Conservation (phyloP, 257 asterid species). For the Primulina eburnea region DNA sequence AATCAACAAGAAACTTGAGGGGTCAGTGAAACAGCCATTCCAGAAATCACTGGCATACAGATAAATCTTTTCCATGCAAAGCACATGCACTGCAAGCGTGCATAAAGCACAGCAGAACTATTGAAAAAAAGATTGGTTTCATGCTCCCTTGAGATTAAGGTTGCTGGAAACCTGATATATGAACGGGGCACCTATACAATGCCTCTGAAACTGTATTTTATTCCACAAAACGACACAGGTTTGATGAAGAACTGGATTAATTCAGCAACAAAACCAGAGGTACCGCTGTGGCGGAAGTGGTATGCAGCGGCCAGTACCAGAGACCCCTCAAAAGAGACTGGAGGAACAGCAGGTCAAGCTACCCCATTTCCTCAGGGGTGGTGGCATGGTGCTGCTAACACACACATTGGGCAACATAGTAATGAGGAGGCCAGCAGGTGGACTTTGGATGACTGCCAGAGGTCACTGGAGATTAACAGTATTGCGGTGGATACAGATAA, state of each 20-base stretch:
- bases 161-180: neutral
- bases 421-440: neutral
- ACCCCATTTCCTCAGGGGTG: neutral
- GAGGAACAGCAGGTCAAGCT: neutral
- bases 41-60: neutral
- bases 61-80: neutral
- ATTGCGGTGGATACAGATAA: neutral
- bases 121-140: too few relatives aligned
- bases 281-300: neutral
- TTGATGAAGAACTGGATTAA: neutral
- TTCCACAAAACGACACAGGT: neutral
- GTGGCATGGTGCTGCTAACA: neutral
- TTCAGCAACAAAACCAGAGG: neutral
- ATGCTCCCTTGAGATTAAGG: too few relatives aligned
- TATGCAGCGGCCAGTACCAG: neutral
- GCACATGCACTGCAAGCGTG: neutral
- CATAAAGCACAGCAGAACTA: neutral
- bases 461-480: neutral
- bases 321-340: neutral
- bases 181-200: neutral
- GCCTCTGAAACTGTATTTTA: neutral
- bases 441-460: neutral
- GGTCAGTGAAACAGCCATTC: neutral
- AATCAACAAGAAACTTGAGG: neutral
- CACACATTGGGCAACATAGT: neutral